Percentiles rank a stretch among this genome's conserved stretches.
Conservation (phyloP, 2,329 filamentous ascomycete genomes). For the Septoria linicola region DNA sequence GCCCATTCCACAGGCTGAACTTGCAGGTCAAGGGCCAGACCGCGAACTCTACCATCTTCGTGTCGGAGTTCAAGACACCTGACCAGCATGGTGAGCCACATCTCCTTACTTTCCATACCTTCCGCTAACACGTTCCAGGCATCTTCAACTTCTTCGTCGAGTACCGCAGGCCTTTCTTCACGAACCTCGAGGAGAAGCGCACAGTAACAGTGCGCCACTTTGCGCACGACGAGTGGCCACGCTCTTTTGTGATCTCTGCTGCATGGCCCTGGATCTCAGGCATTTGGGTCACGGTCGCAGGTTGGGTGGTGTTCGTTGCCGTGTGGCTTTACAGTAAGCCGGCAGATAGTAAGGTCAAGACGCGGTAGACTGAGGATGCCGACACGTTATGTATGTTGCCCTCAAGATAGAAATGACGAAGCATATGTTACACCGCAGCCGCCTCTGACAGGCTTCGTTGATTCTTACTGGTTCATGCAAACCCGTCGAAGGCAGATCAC, state of each 20-base stretch:
- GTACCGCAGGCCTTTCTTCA: slow-evolving; percentile 93
- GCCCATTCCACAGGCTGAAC: slow-evolving; percentile 87
- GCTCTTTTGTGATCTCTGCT: slow-evolving; percentile 83
- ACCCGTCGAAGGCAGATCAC: too few relatives aligned
- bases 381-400: not conserved
- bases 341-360: slow-evolving; percentile 40
- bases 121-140: not conserved
- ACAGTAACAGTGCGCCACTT: slow-evolving; percentile 95
- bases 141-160: slow-evolving; percentile 99
- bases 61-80: slow-evolving; percentile 74
- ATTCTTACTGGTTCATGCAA: too few relatives aligned
- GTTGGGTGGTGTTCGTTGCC: slow-evolving; percentile 80
- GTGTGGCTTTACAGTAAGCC: slow-evolving; percentile 82
- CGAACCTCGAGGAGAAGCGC: slow-evolving; percentile 85
- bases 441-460: too few relatives aligned
- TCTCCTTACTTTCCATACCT: too few relatives aligned
- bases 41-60: slow-evolving; percentile 69
- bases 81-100: slow-evolving; percentile 77
- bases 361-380: slow-evolving; percentile 15
- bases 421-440: too few relatives aligned
- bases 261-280: slow-evolving; percentile 95
- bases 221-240: slow-evolving; percentile 93
- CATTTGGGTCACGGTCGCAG: slow-evolving; percentile 76
- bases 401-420: not conserved
- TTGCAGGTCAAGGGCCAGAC: slow-evolving; percentile 59